These are phyloP conservation scores for Globisporangium carolinianum DNA, from an alignment of 352 stramenopile species.

Conservation along the genomic window DNA sequence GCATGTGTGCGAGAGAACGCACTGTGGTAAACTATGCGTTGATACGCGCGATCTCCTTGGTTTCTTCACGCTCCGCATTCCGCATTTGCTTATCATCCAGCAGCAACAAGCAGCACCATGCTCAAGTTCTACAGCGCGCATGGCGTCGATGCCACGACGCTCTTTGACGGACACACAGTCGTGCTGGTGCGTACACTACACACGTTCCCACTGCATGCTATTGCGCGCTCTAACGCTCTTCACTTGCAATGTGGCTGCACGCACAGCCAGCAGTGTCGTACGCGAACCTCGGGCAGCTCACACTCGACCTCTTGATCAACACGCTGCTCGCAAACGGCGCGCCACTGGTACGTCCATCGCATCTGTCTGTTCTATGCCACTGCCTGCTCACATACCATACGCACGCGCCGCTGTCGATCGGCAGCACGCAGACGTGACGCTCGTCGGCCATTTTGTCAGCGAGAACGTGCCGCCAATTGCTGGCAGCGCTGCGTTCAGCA, in stretches of 20 bases:
- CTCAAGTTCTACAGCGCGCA: slow-evolving; percentile 6
- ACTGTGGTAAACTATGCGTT: too few relatives aligned
- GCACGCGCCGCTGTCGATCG: neutral
- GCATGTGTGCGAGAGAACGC: too few relatives aligned
- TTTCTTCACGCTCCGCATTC: too few relatives aligned
- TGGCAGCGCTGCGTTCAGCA: slow-evolving; percentile 43
- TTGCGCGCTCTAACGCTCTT: neutral
- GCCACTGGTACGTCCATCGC: slow-evolving; percentile 26
- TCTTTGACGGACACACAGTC: slow-evolving; percentile 50
- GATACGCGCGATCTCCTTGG: too few relatives aligned
- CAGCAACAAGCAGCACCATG: slow-evolving; percentile 2
- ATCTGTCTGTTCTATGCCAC: neutral
- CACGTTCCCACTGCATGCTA: neutral
- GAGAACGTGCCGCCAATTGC: slow-evolving; percentile 53
- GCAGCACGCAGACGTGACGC: slow-evolving; percentile 31
- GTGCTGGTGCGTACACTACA: slow-evolving; percentile 32
- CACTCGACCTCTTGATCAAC: slow-evolving; percentile 72
- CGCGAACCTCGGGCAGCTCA: slow-evolving; percentile 77
- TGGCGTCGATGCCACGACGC: slow-evolving; percentile 2
- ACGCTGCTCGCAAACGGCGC: slow-evolving; percentile 49
- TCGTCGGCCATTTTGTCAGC: slow-evolving; percentile 56
- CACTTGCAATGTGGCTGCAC: neutral
- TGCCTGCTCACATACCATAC: neutral
- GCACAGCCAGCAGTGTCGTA: slow-evolving; percentile 71
- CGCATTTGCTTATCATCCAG: too few relatives aligned